phyloP scores from a whole-genome alignment of 495 filamentous ascomycete genomes.

The Hypomontagnella monticulosa region DNA sequence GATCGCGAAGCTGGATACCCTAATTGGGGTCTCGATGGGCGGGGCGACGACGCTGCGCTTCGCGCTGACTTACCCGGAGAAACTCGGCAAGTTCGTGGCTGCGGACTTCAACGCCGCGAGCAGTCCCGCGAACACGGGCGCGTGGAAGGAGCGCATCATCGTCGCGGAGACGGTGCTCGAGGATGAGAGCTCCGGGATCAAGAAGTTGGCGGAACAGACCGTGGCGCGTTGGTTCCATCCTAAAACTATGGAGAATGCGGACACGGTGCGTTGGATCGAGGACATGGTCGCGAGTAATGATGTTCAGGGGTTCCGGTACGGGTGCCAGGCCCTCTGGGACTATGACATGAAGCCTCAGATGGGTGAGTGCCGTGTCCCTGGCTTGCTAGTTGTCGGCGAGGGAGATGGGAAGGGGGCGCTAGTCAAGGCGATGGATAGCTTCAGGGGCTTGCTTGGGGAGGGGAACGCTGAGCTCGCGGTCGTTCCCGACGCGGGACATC shows the following conservation, averaged over 20 bases:
- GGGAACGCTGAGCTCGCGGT: slow-evolving; percentile 65
- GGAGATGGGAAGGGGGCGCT: slow-evolving; percentile 73
- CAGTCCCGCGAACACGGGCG: slow-evolving; percentile 73
- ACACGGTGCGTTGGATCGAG: slow-evolving; percentile 59
- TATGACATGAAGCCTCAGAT: slow-evolving; percentile 77
- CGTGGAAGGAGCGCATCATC: slow-evolving; percentile 79
- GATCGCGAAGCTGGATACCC: slow-evolving; percentile 65
- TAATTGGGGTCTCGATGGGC: slow-evolving; percentile 81
- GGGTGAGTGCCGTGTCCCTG: slow-evolving; percentile 65
- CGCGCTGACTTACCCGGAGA: slow-evolving; percentile 69
- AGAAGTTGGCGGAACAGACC: slow-evolving; percentile 70
- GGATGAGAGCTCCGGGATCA: slow-evolving; percentile 57
- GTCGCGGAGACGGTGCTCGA: slow-evolving; percentile 69
- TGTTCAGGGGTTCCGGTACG: slow-evolving; percentile 73
- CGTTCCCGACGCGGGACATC: slow-evolving; percentile 74
- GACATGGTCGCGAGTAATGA: slow-evolving; percentile 70
- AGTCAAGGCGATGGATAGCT: slow-evolving; percentile 79
- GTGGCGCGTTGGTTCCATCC: slow-evolving; percentile 79
- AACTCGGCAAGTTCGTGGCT: slow-evolving; percentile 69
- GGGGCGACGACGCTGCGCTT: slow-evolving; percentile 78
- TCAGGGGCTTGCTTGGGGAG: slow-evolving; percentile 64
- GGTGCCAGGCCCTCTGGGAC: slow-evolving; percentile 76
- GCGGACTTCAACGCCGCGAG: slow-evolving; percentile 80
- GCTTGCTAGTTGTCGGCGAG: slow-evolving; percentile 73
- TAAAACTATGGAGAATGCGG: slow-evolving; percentile 60